A percentile compares a stretch with the other conserved stretches of the same genome.
phyloP scores from a whole-genome alignment of 2,329 filamentous ascomycete species.

The Scedosporium boydii region DNA sequence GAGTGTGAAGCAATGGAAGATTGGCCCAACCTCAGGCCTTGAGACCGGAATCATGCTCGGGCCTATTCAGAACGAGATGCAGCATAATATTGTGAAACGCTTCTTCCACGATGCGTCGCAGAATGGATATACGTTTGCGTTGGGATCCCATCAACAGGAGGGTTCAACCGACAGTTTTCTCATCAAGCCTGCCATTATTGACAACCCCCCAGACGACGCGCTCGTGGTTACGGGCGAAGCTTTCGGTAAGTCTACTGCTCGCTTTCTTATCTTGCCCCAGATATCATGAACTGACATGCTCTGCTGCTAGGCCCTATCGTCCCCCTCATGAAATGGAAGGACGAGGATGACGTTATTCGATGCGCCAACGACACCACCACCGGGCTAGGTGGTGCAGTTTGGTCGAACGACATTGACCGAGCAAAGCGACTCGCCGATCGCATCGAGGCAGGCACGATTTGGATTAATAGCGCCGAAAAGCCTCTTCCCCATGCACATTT shows the following conservation, averaged over 20 bases:
- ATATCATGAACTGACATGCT: neutral
- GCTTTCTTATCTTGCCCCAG: neutral
- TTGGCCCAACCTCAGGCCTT: slow-evolving; percentile 30
- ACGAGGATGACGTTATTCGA: slow-evolving; percentile 48
- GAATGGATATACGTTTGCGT: slow-evolving; percentile 45
- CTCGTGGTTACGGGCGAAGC: slow-evolving; percentile 46
- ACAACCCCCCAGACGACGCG: slow-evolving; percentile 48
- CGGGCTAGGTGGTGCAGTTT: slow-evolving; percentile 49
- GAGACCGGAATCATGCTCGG: slow-evolving; percentile 29
- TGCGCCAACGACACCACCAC: slow-evolving; percentile 44
- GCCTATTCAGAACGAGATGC: slow-evolving; percentile 56
- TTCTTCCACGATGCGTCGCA: slow-evolving; percentile 42
- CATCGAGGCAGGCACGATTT: slow-evolving; percentile 49
- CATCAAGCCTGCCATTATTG: slow-evolving; percentile 47
- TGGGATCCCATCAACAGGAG: slow-evolving; percentile 23
- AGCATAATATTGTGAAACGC: slow-evolving; percentile 42
- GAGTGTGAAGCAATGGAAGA: slow-evolving; percentile 8
- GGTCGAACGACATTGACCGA: slow-evolving; percentile 39
- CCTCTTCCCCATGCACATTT: slow-evolving; percentile 21
- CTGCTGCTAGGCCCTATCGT: slow-evolving; percentile 45
- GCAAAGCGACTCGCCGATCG: slow-evolving; percentile 42
- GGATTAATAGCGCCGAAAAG: slow-evolving; percentile 38
- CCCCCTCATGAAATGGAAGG: slow-evolving; percentile 50
- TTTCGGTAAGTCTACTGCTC: slow-evolving; percentile 19
- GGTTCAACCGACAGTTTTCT: slow-evolving; percentile 37